phyloP scores from a whole-genome alignment of 2,329 filamentous ascomycete genomes.

The Ceratocystis smalleyi region DNA sequence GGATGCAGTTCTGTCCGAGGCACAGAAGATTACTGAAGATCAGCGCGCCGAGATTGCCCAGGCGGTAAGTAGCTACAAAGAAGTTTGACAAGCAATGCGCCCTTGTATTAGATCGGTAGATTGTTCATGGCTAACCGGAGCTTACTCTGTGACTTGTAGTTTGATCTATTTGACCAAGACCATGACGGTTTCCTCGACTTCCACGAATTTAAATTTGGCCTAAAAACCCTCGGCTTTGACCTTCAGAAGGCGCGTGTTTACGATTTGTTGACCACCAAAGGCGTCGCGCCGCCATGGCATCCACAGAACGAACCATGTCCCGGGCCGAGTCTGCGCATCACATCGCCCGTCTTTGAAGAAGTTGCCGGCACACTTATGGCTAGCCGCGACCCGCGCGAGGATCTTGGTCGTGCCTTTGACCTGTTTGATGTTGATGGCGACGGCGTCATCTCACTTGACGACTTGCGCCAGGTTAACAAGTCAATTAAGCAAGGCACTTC shows the following conservation, averaged over 20 bases:
- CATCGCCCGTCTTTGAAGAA: slow-evolving; percentile 55
- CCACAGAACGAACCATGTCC: slow-evolving; percentile 37
- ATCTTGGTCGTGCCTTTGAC: slow-evolving; percentile 79
- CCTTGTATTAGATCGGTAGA: neutral
- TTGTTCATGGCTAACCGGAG: too few relatives aligned
- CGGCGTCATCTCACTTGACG: slow-evolving; percentile 76
- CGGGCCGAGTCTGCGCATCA: slow-evolving; percentile 53
- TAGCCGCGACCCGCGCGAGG: slow-evolving; percentile 72
- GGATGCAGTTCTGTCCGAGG: slow-evolving; percentile 11
- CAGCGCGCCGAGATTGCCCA: slow-evolving; percentile 18
- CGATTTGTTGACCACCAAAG: slow-evolving; percentile 64
- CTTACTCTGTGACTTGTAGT: slow-evolving; percentile 7
- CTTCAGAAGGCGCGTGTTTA: slow-evolving; percentile 75
- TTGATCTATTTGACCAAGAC: slow-evolving; percentile 19
- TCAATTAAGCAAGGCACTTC: slow-evolving; percentile 70
- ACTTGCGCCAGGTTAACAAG: slow-evolving; percentile 71
- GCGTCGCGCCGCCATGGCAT: slow-evolving; percentile 50
- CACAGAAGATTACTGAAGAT: slow-evolving; percentile 18
- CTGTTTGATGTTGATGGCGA: slow-evolving; percentile 90
- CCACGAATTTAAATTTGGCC: slow-evolving; percentile 92
- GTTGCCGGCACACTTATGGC: slow-evolving; percentile 69
- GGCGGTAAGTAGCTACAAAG: slow-evolving; percentile 14
- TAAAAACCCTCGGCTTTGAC: slow-evolving; percentile 90
- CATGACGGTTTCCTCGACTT: slow-evolving; percentile 73
- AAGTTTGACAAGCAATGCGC: neutral